Evolutionary conservation across 116 monocot genomes (phyloP).

Genomic region (Trichopus zeylanicus): DNA sequence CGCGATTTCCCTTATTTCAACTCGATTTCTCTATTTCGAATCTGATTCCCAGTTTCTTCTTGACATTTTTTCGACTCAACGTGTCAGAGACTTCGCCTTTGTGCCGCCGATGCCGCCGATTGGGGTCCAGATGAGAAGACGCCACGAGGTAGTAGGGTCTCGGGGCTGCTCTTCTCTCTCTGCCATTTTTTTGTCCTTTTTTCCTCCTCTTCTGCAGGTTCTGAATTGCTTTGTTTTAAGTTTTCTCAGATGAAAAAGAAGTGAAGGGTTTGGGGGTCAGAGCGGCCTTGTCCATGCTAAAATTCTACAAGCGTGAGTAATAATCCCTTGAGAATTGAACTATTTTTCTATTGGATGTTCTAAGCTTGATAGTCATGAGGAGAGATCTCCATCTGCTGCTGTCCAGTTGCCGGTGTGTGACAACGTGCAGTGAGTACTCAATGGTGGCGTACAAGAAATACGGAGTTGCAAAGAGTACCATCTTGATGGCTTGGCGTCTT

Average conservation of each 20-base stretch:
- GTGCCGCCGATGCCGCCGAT: too few species aligned
- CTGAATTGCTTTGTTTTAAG: neutral
- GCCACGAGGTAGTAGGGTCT: too few species aligned
- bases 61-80: too few species aligned
- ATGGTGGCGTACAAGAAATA: slow-evolving; percentile 89
- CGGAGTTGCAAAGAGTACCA: slow-evolving; percentile 66
- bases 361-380: slow-evolving; percentile 30
- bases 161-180: too few species aligned
- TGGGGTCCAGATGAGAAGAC: too few species aligned
- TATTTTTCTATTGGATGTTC: too few species aligned
- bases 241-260: slow-evolving; percentile 51
- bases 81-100: too few species aligned
- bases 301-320: slow-evolving; percentile 74
- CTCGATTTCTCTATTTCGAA: too few species aligned
- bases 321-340: too few species aligned
- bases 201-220: neutral
- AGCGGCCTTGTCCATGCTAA: slow-evolving; percentile 66
- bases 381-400: slow-evolving; percentile 87
- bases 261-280: slow-evolving; percentile 56
- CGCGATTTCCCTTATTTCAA: too few species aligned
- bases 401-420: slow-evolving; percentile 69
- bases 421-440: slow-evolving; percentile 92
- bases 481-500: slow-evolving; percentile 88
- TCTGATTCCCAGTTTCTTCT: too few species aligned
- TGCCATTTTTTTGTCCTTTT: too few species aligned